Conservation (phyloP, 257 asterid genomes). For the Ophiorrhiza pumila region DNA sequence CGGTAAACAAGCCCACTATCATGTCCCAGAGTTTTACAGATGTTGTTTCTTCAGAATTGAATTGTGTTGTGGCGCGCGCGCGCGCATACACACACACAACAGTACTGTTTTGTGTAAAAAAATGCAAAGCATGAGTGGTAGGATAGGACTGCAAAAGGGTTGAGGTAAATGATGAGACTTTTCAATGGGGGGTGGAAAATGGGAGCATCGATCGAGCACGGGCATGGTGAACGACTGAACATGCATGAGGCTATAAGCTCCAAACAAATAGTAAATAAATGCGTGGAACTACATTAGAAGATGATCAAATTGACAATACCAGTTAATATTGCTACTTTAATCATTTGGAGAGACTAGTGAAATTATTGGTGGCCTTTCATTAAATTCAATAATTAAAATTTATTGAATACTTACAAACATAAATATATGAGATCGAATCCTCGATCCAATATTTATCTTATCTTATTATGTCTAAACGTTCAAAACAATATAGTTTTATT, state of each 20-base stretch:
- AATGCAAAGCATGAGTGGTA: not conserved
- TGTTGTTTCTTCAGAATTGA: constrained; percentile 1
- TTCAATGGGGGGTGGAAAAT: not conserved
- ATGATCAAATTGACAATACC: not conserved
- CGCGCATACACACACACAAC: no score
- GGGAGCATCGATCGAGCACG: not conserved
- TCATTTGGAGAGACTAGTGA: not conserved
- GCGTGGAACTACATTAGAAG: no score
- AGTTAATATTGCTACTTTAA: not conserved
- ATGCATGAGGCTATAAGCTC: not conserved
- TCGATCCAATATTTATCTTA: no score
- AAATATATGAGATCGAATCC: no score
- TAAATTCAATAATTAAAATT: not conserved
- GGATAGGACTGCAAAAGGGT: constrained; percentile 12
- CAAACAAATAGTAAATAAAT: no score
- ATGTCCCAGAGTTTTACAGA: not conserved
- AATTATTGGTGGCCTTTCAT: not conserved
- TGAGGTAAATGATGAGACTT: constrained; percentile 18
- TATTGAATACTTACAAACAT: not conserved
- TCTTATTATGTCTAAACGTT: no score
- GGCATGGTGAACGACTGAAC: not conserved
- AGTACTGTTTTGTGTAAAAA: no score
- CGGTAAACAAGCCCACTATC: constrained; percentile 20
- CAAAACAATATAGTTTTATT: no score
- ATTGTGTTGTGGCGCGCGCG: no score